These are phyloP conservation scores for Cutaneotrichosporon daszewskae DNA, from an alignment of 1,284 basidiomycete species.

Conservation along the genomic window DNA sequence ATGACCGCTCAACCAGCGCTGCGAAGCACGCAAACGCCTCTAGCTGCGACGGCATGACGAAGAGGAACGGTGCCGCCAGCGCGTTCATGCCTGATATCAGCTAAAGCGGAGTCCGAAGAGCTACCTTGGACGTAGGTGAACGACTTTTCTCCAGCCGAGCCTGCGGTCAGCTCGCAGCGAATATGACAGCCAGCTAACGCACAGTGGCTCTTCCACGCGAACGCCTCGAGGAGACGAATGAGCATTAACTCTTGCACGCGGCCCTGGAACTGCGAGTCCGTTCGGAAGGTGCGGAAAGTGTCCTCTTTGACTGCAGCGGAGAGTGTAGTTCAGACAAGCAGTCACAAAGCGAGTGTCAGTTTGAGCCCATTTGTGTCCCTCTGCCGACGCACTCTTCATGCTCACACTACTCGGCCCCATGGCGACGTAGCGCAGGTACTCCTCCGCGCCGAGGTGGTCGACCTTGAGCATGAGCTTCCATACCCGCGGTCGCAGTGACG, in stretches of 20 bases:
- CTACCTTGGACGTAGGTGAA: slow-evolving; percentile 76
- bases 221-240: slow-evolving; percentile 89
- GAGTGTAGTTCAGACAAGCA: no score
- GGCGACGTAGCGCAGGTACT: slow-evolving; percentile 73
- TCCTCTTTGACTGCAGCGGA: slow-evolving; percentile 51
- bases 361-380: not conserved
- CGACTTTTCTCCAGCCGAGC: not conserved
- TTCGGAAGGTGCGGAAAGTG: slow-evolving; percentile 75
- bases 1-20: slow-evolving; percentile 86
- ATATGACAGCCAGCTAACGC: slow-evolving; percentile 13
- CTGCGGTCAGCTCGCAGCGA: slow-evolving; percentile 1
- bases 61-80: slow-evolving; percentile 91
- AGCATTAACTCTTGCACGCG: slow-evolving; percentile 93
- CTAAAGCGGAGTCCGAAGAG: not conserved
- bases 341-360: not conserved
- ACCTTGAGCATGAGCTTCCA: slow-evolving; percentile 89
- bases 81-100: slow-evolving; percentile 75
- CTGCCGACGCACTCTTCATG: slow-evolving; percentile 68
- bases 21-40: slow-evolving; percentile 96
- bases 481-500: slow-evolving; percentile 51
- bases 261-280: slow-evolving; percentile 90
- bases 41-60: slow-evolving; percentile 89
- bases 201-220: slow-evolving; percentile 91
- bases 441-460: slow-evolving; percentile 65
- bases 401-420: slow-evolving; percentile 78